phyloP scores from a whole-genome alignment of 106 monocot species.

The Posidonia australis region DNA sequence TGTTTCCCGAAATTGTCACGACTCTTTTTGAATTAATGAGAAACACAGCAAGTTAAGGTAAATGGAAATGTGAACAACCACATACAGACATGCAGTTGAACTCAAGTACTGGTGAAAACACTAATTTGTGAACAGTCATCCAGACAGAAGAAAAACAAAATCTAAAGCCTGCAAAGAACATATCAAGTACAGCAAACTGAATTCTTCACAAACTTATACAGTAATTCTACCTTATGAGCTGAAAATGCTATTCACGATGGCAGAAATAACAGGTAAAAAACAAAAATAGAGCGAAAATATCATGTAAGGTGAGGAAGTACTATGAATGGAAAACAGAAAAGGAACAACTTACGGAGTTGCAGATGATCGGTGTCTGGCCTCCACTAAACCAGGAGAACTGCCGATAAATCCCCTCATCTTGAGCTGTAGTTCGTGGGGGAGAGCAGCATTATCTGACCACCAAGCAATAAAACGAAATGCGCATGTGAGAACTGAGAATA shows the following conservation, averaged over 20 bases:
- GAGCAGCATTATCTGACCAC: neutral
- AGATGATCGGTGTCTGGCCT: slow-evolving; percentile 6
- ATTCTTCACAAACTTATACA: neutral
- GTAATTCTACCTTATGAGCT: neutral
- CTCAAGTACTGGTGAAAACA: too few relatives aligned
- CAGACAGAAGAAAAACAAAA: neutral
- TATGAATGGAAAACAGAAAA: neutral
- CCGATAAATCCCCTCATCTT: slow-evolving; percentile 2
- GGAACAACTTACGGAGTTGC: slow-evolving; percentile 8
- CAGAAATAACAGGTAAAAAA: neutral
- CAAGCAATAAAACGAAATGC: neutral
- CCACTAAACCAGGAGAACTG: neutral
- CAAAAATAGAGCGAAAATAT: too few relatives aligned
- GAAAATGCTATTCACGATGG: neutral
- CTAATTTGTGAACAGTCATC: neutral
- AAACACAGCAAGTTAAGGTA: too few relatives aligned
- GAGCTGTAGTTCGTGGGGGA: neutral
- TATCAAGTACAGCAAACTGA: neutral
- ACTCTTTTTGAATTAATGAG: too few relatives aligned
- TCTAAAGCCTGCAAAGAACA: neutral
- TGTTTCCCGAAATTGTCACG: too few relatives aligned
- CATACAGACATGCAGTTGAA: too few relatives aligned
- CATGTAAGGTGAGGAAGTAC: neutral
- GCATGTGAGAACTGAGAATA: neutral
- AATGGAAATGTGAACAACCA: too few relatives aligned